These are phyloP conservation scores for Phialophora expanda DNA, from an alignment of 2,329 filamentous ascomycete genomes.

Conservation along the genomic window DNA sequence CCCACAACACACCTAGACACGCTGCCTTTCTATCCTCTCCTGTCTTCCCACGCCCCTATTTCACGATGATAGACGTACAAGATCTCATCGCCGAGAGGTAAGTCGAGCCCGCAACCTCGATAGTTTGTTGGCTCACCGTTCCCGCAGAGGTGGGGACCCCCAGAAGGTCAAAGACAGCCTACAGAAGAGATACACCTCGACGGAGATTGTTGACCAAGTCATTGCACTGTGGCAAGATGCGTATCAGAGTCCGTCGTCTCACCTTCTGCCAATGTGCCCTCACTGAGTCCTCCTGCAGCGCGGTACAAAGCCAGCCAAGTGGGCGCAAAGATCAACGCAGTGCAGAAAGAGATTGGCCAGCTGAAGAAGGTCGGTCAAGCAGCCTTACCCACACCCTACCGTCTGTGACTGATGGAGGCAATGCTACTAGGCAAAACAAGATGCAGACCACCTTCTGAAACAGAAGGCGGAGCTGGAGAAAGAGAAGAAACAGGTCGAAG, in stretches of 20 bases:
- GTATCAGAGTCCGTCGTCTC: constrained; percentile 22
- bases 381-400: background rate
- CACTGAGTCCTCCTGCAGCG: constrained; percentile 50
- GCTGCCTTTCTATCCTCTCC: background rate
- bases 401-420: background rate
- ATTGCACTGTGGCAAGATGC: constrained; percentile 55
- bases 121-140: constrained; percentile 13
- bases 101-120: constrained; percentile 10
- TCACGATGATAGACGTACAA: constrained; percentile 72
- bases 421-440: constrained; percentile 72
- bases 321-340: constrained; percentile 81
- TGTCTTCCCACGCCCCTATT: background rate
- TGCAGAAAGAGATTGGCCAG: constrained; percentile 85
- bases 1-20: background rate
- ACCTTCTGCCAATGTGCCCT: constrained; percentile 7
- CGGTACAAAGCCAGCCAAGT: constrained; percentile 80
- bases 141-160: constrained; percentile 77
- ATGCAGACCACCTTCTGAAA: constrained; percentile 77
- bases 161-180: constrained; percentile 93
- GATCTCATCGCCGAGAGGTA: constrained; percentile 76
- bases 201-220: constrained; percentile 87
- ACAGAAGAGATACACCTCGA: constrained; percentile 76
- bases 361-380: constrained; percentile 75
- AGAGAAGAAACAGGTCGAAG: constrained; percentile 79
- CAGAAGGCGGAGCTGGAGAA: constrained; percentile 79